phyloP scores from a whole-genome alignment of 495 filamentous ascomycete species.

The Niebla homalea region DNA sequence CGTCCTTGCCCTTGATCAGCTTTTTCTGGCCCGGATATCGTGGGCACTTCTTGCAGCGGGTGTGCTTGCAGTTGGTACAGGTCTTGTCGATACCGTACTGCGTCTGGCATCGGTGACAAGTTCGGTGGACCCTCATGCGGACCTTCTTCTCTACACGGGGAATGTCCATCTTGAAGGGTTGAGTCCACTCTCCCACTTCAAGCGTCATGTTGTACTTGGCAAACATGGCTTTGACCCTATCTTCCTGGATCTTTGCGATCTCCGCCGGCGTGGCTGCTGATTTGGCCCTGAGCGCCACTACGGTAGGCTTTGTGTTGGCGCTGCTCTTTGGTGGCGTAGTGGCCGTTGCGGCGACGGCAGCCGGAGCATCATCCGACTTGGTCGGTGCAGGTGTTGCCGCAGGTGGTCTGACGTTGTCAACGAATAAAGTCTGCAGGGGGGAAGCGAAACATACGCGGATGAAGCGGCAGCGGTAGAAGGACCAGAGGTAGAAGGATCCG shows the following conservation, averaged over 20 bases:
- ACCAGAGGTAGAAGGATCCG: constrained; percentile 17
- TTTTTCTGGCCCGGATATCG: constrained; percentile 50
- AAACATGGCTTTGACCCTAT: constrained; percentile 57
- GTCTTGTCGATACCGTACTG: constrained; percentile 56
- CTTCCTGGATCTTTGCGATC: constrained; percentile 43
- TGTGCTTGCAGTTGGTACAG: constrained; percentile 62
- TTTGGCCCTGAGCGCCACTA: not conserved
- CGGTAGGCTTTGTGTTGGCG: constrained; percentile 1
- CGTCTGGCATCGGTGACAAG: constrained; percentile 65
- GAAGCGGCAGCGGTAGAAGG: constrained; percentile 16
- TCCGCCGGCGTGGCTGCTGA: constrained; percentile 11
- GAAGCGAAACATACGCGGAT: constrained; percentile 21
- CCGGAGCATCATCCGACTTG: constrained; percentile 2
- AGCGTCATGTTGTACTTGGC: constrained; percentile 62
- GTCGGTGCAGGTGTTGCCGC: not conserved
- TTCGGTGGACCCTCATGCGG: constrained; percentile 79
- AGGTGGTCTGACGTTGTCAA: constrained; percentile 7
- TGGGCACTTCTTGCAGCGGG: constrained; percentile 63
- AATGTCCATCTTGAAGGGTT: constrained; percentile 39
- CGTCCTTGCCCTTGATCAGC: constrained; percentile 16
- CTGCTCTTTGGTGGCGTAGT: constrained; percentile 6
- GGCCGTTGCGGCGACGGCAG: constrained; percentile 6
- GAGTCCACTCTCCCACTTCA: constrained; percentile 55
- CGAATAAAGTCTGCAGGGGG: not conserved
- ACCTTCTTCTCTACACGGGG: constrained; percentile 77